Evolutionary conservation across 2,329 filamentous ascomycete species (phyloP).

Genomic region (Calonectria hawksworthii): DNA sequence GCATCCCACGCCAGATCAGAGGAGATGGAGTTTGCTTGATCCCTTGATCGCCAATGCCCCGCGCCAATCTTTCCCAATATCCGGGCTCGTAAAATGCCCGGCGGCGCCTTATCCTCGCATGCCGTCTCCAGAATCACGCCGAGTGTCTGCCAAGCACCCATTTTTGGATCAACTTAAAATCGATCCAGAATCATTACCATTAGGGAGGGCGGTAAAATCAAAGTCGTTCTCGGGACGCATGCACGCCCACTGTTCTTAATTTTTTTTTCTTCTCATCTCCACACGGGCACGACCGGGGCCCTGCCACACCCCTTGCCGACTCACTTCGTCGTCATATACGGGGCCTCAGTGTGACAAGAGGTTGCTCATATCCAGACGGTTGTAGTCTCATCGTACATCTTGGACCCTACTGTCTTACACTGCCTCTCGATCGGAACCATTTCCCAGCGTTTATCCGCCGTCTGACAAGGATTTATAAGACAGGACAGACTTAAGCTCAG

Average conservation of each 20-base stretch:
- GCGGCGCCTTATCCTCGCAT: background rate
- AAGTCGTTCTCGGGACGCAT: background rate
- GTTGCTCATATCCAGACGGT: background rate
- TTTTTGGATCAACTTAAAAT: slow-evolving; percentile 9
- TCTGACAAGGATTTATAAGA: background rate
- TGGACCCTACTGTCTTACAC: slow-evolving; percentile 12
- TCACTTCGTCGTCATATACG: slow-evolving; percentile 1
- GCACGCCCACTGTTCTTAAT: background rate
- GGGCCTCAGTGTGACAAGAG: background rate
- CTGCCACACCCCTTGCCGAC: slow-evolving; percentile 1
- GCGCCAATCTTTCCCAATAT: slow-evolving; percentile 14
- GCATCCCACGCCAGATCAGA: slow-evolving; percentile 8
- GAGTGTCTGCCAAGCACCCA: background rate
- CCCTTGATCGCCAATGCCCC: background rate
- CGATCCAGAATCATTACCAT: background rate
- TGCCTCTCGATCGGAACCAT: slow-evolving; percentile 1
- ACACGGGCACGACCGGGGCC: background rate
- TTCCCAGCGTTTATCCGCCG: background rate
- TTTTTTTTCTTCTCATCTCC: background rate
- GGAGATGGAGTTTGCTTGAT: slow-evolving; percentile 7
- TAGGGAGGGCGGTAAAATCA: background rate
- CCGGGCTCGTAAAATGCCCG: background rate
- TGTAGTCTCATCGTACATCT: background rate
- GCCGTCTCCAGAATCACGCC: slow-evolving; percentile 2
- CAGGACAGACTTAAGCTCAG: slow-evolving; percentile 5